Percentiles rank a stretch among this genome's conserved stretches.
Conservation (phyloP, 2,329 filamentous ascomycete genomes). For the Colletotrichum falcatum region DNA sequence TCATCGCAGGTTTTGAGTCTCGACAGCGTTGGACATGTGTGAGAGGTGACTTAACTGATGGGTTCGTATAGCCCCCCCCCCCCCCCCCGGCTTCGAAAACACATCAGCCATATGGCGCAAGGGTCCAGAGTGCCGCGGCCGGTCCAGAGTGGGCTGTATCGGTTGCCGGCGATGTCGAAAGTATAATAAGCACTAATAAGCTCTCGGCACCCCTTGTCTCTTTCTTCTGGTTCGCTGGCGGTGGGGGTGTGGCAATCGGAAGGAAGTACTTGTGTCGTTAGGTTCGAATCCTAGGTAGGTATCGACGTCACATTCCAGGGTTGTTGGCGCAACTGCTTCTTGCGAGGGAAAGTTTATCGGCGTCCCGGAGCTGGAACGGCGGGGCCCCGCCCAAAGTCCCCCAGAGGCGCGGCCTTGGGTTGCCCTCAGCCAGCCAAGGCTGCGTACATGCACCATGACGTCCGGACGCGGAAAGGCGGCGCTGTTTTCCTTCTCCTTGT, state of each 20-base stretch:
- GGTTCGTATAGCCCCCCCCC: not conserved
- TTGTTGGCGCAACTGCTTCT: too few species aligned
- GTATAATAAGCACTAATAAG: not conserved
- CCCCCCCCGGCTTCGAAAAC: not conserved
- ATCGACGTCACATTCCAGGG: too few species aligned
- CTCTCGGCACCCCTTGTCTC: not conserved
- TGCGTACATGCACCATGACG: not conserved
- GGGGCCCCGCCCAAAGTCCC: not conserved
- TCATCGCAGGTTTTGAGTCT: not conserved
- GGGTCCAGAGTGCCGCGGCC: not conserved
- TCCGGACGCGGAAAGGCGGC: not conserved
- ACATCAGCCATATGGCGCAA: not conserved
- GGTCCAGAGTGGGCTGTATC: not conserved
- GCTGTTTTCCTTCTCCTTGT: not conserved
- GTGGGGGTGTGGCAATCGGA: too few species aligned
- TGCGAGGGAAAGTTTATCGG: not conserved
- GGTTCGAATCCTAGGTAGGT: too few species aligned
- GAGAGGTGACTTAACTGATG: not conserved
- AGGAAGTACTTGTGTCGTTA: too few species aligned
- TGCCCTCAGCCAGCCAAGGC: not conserved
- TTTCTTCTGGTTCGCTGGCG: not conserved
- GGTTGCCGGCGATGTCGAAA: not conserved
- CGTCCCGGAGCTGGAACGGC: not conserved
- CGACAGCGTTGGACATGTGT: not conserved
- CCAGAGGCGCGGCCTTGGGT: not conserved